Base-by-base conservation (phyloP, 805 yeast species). In the Wickerhamiella allomyrinae region DNA sequence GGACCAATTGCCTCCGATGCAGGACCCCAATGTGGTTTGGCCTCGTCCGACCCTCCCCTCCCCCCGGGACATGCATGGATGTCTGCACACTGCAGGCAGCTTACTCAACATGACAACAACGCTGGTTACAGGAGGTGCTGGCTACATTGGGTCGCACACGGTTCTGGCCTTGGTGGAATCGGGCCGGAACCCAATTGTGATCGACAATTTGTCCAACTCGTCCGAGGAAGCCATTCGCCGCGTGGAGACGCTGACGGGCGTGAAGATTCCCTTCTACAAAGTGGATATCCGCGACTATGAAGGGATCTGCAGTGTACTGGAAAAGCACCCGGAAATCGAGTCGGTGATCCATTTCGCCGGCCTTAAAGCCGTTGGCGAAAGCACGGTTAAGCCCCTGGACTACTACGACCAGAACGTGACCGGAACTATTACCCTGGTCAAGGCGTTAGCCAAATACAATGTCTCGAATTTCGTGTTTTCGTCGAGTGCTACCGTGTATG, bases 141-240 rank as follows among this genome's bases (percentile, higher is more conserved):
- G 94, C 17, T 82, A 82, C 61, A 80, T 83, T 54, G 93, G 91
- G 20, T 78, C 89, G 8, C 91, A 82, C 57, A 78, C 89, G 1
- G 82, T 59, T 14, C 73, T 76, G 38, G 80, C 74, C 51, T 67
- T 78, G 41, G 57, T 77, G 39, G 68, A 71, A 46, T 67, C 71
- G 41, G 84, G 83, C 20, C 70, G 75, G 53, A 69, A 77, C 22
- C 84, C 80, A 24, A 76, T 82, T n/a, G 70, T 82, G 35, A 74
- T 77, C 19, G 94, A 82, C 58, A 78, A 77, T 57, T 63, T 79
- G 45, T 61, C 67, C 52, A 82, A 79, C 53, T 77, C 91, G 2
- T 70, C 77, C 31, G 69, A 69, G 49, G 84, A 77, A 48, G 74
- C 86, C 2, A 65, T 80, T 43, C 68, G 74, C 11, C 67, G 86